Percentiles rank a stretch among this genome's conserved stretches.
Evolutionary conservation across 805 yeast species (phyloP).

Genomic region (Metschnikowia reukaufii): DNA sequence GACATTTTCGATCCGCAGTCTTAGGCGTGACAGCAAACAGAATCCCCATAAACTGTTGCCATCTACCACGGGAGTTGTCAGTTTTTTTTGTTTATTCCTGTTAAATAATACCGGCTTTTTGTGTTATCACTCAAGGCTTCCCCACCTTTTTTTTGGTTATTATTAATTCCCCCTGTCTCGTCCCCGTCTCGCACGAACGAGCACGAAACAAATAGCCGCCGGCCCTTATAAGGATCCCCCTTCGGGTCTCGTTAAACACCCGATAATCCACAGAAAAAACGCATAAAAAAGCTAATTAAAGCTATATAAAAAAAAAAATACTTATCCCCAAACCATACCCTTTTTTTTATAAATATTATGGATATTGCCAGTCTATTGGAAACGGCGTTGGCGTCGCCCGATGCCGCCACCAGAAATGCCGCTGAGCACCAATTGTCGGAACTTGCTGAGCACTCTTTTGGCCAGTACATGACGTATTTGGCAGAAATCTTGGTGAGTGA

Average conservation of each 20-base stretch:
- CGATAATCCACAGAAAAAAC: too few relatives aligned
- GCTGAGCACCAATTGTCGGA: conserved; percentile 77
- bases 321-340: not conserved
- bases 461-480: conserved; percentile 67
- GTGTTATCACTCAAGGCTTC: too few relatives aligned
- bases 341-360: conserved; percentile 27
- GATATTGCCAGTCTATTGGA: conserved; percentile 70
- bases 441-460: conserved; percentile 74
- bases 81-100: too few relatives aligned
- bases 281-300: too few relatives aligned
- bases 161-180: too few relatives aligned
- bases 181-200: too few relatives aligned
- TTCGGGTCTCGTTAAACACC: too few relatives aligned
- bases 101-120: too few relatives aligned
- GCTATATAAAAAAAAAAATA: not conserved
- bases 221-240: too few relatives aligned
- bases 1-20: conserved; percentile 5
- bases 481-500: conserved; percentile 71
- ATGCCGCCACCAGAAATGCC: conserved; percentile 63
- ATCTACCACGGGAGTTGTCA: too few relatives aligned
- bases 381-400: conserved; percentile 70
- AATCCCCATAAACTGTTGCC: too few relatives aligned
- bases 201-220: too few relatives aligned
- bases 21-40: conserved; percentile 1
- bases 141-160: not conserved